These are phyloP conservation scores for Agrocybe pediades DNA, from an alignment of 768 basidiomycete species.

Conservation along the genomic window DNA sequence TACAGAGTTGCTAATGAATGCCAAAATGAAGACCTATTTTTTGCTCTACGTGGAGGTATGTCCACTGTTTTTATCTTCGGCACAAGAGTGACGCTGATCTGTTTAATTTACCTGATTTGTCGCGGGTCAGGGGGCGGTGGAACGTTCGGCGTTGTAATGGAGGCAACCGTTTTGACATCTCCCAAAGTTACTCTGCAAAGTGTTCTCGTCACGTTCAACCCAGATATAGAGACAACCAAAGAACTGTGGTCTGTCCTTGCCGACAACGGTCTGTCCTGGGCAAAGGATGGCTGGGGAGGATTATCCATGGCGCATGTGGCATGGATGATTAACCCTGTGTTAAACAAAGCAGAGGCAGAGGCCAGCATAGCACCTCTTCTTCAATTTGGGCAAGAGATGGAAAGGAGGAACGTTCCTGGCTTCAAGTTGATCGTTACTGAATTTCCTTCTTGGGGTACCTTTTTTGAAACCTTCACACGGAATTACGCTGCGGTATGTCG, in stretches of 20 bases:
- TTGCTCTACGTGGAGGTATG: slow-evolving; percentile 44
- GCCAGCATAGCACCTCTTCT: slow-evolving; percentile 44
- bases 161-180: slow-evolving; percentile 15
- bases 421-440: slow-evolving; percentile 32
- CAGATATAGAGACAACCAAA: slow-evolving; percentile 21
- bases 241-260: slow-evolving; percentile 42
- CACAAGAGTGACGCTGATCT: neutral
- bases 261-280: slow-evolving; percentile 42
- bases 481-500: slow-evolving; percentile 38
- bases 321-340: slow-evolving; percentile 46
- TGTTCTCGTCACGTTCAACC: neutral
- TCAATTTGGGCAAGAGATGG: slow-evolving; percentile 31
- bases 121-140: slow-evolving; percentile 34
- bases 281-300: slow-evolving; percentile 50
- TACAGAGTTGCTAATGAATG: slow-evolving; percentile 45
- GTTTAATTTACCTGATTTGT: neutral
- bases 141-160: slow-evolving; percentile 45
- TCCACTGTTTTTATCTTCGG: neutral
- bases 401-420: slow-evolving; percentile 24
- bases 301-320: slow-evolving; percentile 37
- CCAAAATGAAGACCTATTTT: slow-evolving; percentile 54
- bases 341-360: slow-evolving; percentile 35
- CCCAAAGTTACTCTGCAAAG: slow-evolving; percentile 5
- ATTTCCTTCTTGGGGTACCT: slow-evolving; percentile 42
- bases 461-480: slow-evolving; percentile 39